Base-by-base conservation (phyloP, 2,329 filamentous ascomycete genomes). In the Monosporascus ibericus region DNA sequence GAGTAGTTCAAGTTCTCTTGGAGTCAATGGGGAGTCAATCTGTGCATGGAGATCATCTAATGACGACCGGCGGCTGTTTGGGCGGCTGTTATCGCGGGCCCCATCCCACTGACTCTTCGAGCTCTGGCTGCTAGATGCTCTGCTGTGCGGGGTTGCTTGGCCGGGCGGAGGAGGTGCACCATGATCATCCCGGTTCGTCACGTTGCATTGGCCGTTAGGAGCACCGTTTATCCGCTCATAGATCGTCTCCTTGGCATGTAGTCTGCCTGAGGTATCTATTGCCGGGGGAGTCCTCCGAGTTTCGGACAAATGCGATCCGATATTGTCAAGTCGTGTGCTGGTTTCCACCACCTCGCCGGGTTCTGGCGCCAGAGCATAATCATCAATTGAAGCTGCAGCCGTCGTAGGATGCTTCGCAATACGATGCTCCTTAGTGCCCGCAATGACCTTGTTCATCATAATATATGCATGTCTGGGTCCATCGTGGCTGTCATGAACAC, bases 1-100 rank as follows among this genome's bases (percentile, higher is more conserved):
- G 39, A 68, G 59, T n/a, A 68, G 50, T 53, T 64, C 64, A 11
- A 60, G 60, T 24, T 67, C 65, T 27, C 58, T 64, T 14, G 62
- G 58, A 25, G 65, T 66, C 20, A 68, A 56, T 8, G 64, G 60
- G n/a, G 65, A 68, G 24, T 52, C 61, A 22, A 48, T 46, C 22
- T 53, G 54, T 8, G 54, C 44, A 9, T 53, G 48, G 17, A 48
- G 17, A 6, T 50, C 55, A 44, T 40, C 58, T n/a, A 56, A 48
- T 11, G 60, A 61, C 9, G 59, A 63, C 22, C 58, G 59, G 7
- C 62, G 60, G 44, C 60, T 62, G 17, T 47, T 47, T 3, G 52
- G 47, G 25, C 46, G 53, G 25, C 49, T 54, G 18, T 49, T 36
- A 9, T n/a, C 15, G 27, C 5, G 49, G 27, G 49, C 52, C 44